phyloP scores from a whole-genome alignment of 108 stramenopile genomes.

The Nitzschia sp. region DNA sequence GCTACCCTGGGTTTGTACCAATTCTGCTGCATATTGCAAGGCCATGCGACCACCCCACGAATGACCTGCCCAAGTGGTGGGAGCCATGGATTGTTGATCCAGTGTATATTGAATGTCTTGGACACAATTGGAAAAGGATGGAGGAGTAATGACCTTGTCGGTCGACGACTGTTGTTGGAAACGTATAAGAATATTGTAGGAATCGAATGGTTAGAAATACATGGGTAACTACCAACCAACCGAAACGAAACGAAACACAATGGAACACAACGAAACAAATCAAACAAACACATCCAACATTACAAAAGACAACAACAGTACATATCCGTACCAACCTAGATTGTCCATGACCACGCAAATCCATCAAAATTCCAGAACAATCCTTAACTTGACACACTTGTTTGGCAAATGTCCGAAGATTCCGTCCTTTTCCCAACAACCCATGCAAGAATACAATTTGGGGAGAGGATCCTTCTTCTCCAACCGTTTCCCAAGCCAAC shows the following conservation, averaged over 20 bases:
- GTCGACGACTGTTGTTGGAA: too few species aligned
- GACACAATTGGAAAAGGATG: conserved; percentile 37
- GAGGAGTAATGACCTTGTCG: neutral
- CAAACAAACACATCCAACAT: too few species aligned
- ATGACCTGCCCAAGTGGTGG: conserved; percentile 67
- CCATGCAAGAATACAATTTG: conserved; percentile 63
- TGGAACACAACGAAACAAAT: too few species aligned
- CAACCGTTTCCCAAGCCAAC: conserved; percentile 1
- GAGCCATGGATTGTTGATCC: neutral
- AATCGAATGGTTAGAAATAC: too few species aligned
- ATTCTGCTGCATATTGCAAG: conserved; percentile 54
- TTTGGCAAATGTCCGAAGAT: conserved; percentile 72
- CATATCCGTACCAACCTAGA: conserved; percentile 18
- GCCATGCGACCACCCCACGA: conserved; percentile 80
- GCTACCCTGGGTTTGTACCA: conserved; percentile 13
- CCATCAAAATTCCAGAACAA: conserved; percentile 50
- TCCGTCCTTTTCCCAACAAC: conserved; percentile 72
- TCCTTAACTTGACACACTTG: conserved; percentile 33
- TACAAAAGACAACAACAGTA: too few species aligned
- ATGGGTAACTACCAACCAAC: too few species aligned
- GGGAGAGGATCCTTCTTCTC: neutral
- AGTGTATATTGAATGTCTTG: conserved; percentile 60
- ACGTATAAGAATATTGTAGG: too few species aligned
- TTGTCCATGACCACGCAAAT: conserved; percentile 75
- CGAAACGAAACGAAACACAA: too few species aligned